Evolutionary conservation across 345 rosid species (phyloP), one percentile per base, ranked within the genome.

Genomic region (Eucalyptus polybractea): DNA sequence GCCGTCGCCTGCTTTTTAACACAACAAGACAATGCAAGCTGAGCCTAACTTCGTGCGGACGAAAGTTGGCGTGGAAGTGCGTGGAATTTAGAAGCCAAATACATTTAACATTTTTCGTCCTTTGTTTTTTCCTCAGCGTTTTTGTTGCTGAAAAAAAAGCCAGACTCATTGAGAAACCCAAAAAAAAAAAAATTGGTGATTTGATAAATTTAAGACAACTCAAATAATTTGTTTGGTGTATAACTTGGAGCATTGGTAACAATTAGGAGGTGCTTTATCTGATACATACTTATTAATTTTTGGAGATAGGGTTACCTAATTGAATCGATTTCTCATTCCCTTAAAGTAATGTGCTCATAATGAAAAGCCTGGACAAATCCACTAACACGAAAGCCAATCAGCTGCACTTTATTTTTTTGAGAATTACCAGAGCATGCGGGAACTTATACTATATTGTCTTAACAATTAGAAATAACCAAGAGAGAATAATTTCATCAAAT

Each of bases 381-480:
- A 72, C 14, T 3, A 4, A 10, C 13, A 37, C 1, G 8, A 19
- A 37, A 72, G 10, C 2, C 25, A 0, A 37, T 33, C 0, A 10
- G 7, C 8, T 21, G 5, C 81, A 19, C 45, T 72, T 72, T 37
- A 10, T 16, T 37, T 19, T 19, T 37, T 19, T 17, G 13, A 19
- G 13, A 37, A 72, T 37, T 5, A 19, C 45, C 13, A 37, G 6
- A 19, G 6, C 11, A 33, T 19, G 45, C 2, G 1, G 44, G 4
- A 67, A 29, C 15, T 67, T 7, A 67, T 10, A 17, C 40, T 33
- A 16, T 33, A 69, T 17, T 4, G 45, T 10, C 14, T 21, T 6
- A 37, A 33, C 14, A 19, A 19, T 33, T 0, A 9, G 1, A 9
- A 19, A 33, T 10, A 37, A 72, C 22, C 7, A 37, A 0, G 1